phyloP scores from a whole-genome alignment of 768 basidiomycete genomes.

The Rhizopogon sp. region DNA sequence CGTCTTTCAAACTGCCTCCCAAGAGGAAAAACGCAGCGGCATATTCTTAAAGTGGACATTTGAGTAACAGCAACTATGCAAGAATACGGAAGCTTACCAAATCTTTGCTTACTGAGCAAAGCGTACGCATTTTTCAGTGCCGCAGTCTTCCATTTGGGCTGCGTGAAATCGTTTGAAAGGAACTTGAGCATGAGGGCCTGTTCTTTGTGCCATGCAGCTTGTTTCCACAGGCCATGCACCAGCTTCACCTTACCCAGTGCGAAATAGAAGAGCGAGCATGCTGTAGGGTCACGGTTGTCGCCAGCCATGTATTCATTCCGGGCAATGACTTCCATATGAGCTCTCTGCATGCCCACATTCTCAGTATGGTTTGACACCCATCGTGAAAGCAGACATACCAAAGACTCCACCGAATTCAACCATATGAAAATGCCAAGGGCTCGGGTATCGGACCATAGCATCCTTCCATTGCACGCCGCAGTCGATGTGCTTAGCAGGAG shows the following conservation, averaged over 20 bases:
- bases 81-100: conserved; percentile 51
- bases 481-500: conserved; percentile 68
- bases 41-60: conserved; percentile 57
- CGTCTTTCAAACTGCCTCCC: conserved; percentile 83
- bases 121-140: conserved; percentile 97
- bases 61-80: conserved; percentile 1
- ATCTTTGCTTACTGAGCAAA: conserved; percentile 84
- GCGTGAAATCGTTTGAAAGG: conserved; percentile 81
- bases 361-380: not conserved
- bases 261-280: conserved; percentile 91
- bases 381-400: conserved; percentile 48
- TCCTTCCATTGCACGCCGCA: conserved; percentile 74
- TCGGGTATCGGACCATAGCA: conserved; percentile 86
- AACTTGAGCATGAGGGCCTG: conserved; percentile 89
- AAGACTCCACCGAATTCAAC: conserved; percentile 70
- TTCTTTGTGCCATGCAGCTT: conserved; percentile 91
- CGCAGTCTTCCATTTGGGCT: conserved; percentile 84
- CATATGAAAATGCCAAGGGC: conserved; percentile 85
- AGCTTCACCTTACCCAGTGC: conserved; percentile 89
- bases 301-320: conserved; percentile 90
- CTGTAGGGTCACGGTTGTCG: conserved; percentile 82
- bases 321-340: conserved; percentile 83
- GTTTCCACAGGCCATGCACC: conserved; percentile 93
- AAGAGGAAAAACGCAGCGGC: conserved; percentile 98
- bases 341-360: conserved; percentile 43